Conservation (phyloP, 495 filamentous ascomycete species). For the Endocarpon pusillum region DNA sequence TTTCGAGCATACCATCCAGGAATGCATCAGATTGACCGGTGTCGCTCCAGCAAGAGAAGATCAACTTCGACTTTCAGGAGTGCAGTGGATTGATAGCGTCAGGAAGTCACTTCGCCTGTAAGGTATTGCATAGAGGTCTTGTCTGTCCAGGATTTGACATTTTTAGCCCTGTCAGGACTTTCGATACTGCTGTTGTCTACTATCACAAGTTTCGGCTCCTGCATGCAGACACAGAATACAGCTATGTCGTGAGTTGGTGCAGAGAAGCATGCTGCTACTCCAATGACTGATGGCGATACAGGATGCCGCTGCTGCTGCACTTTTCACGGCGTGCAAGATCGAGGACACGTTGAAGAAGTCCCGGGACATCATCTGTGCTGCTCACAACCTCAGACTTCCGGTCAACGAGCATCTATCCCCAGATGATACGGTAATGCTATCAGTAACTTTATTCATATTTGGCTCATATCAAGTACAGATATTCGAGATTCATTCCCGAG, state of each 20-base stretch:
- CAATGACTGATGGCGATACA: constrained; percentile 16
- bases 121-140: constrained; percentile 15
- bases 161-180: constrained; percentile 62
- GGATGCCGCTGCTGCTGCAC: constrained; percentile 73
- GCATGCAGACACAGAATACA: constrained; percentile 58
- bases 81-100: constrained; percentile 67
- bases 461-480: constrained; percentile 34
- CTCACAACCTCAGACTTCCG: constrained; percentile 63
- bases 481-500: constrained; percentile 59
- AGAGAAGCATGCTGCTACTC: not conserved
- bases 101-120: constrained; percentile 56
- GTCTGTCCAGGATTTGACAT: constrained; percentile 1
- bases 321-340: constrained; percentile 90
- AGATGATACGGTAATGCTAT: constrained; percentile 53
- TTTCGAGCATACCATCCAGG: constrained; percentile 42
- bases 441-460: not conserved
- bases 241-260: constrained; percentile 24
- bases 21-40: constrained; percentile 35
- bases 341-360: constrained; percentile 97
- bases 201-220: constrained; percentile 79
- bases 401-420: constrained; percentile 58
- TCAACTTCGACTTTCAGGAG: constrained; percentile 50
- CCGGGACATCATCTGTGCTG: constrained; percentile 75
- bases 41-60: constrained; percentile 49
- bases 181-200: constrained; percentile 65